Evolutionary conservation across 352 stramenopile genomes (phyloP).

Genomic region (Thalassiosira livingstoniorum): DNA sequence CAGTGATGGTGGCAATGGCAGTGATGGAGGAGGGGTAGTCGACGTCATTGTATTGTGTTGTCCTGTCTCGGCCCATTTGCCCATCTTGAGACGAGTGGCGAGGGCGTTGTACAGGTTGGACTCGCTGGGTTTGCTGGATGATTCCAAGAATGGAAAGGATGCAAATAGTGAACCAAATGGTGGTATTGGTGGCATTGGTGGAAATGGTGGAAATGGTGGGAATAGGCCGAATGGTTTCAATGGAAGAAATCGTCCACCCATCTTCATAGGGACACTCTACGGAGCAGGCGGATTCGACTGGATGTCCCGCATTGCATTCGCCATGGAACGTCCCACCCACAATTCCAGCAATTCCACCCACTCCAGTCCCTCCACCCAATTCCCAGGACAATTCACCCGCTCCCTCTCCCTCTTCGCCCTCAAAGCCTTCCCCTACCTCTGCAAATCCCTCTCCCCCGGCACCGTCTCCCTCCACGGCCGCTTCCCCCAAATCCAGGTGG

Average conservation of each 20-base stretch:
- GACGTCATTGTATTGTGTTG: conserved; percentile 63
- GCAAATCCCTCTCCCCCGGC: conserved; percentile 52
- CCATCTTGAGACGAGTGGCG: conserved; percentile 52
- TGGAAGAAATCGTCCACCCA: conserved; percentile 27
- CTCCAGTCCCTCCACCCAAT: conserved; percentile 48
- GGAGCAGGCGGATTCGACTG: conserved; percentile 66
- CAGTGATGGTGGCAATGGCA: no score
- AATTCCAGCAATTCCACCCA: conserved; percentile 47
- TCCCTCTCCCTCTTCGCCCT: conserved; percentile 53
- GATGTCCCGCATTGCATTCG: conserved; percentile 61
- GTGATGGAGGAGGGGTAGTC: conserved; percentile 54
- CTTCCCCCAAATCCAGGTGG: conserved; percentile 62
- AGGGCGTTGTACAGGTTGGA: conserved; percentile 60
- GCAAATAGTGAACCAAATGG: no score
- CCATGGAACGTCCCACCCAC: conserved; percentile 36
- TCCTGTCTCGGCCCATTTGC: conserved; percentile 59
- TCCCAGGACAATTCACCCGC: conserved; percentile 49
- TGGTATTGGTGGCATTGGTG: no score
- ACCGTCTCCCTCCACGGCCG: conserved; percentile 58
- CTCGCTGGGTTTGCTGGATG: conserved; percentile 25
- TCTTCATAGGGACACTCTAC: conserved; percentile 61
- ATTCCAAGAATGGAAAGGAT: not conserved
- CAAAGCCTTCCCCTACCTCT: conserved; percentile 66
- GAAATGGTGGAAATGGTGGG: no score
- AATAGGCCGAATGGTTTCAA: not conserved